Base-by-base conservation (phyloP, 805 yeast species). In the Myxozyma lipomycoides region DNA sequence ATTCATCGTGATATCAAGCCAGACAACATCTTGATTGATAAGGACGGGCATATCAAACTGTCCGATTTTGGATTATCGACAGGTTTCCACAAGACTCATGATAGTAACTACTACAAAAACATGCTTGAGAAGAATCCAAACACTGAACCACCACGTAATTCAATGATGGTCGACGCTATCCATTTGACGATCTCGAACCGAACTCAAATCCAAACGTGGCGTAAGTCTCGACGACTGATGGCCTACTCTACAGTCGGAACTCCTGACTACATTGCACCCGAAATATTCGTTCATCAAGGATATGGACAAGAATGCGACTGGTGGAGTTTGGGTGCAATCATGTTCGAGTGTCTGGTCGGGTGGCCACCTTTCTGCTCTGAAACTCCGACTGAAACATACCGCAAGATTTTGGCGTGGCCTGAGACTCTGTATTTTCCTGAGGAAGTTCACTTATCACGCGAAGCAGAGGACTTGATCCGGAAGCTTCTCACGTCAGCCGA, bases 291-390 rank as follows among this genome's bases (percentile, higher is more conserved):
- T 43, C 88, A 88, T 62, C 93, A 89, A 71, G 97, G 97, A 3
- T 89, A 89, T 68, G 95, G 96, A 10, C 95, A 88, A 70, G 96
- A 89, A 65, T 89, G 97, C 70, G 97, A 89, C 68, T 89, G 97
- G 97, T 89, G 97, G 97, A 85, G 95, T 6, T 70, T 89, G 40
- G 97, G 97, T 26, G 95, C 96, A 1, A 89, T 89, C 64, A 90
- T 89, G 97, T 89, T 84, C 69, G 97, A 89, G 74, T 89, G 97
- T 72, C 72, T 89, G 55, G 86, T 89, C 53, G 97, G 97, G 28
- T 89, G 96, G 95, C 96, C 97, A 23, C 97, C 97, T 42, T 89
- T 89, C 68, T 89, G 96, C 71, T 83, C 93, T 0, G 96, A 89
- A 63, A 86, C 95, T 9, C 95, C 96, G 9, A 95, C 87, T 55